Conservation (phyloP, 495 filamentous ascomycete genomes). For the Entonaema liquescens region DNA sequence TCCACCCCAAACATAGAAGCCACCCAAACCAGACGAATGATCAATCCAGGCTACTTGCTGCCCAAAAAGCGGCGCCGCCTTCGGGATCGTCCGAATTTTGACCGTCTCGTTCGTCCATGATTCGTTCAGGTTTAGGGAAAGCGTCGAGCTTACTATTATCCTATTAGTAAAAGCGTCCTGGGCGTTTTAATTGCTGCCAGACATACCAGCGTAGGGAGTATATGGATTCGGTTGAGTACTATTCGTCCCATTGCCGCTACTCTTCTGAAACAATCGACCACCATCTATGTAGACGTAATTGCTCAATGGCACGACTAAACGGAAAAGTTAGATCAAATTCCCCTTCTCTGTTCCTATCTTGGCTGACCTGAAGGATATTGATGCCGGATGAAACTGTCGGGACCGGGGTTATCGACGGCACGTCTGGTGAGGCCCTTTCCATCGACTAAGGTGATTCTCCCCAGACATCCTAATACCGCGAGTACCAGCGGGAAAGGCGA, state of each 20-base stretch:
- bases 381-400: slow-evolving; percentile 41
- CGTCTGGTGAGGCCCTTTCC: slow-evolving; percentile 32
- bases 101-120: slow-evolving; percentile 49
- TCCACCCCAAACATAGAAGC: slow-evolving; percentile 52
- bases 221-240: slow-evolving; percentile 25
- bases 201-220: slow-evolving; percentile 33
- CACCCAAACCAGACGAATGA: slow-evolving; percentile 21
- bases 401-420: slow-evolving; percentile 32
- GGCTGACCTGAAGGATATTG: slow-evolving; percentile 37
- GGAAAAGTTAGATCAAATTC: slow-evolving; percentile 18
- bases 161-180: slow-evolving; percentile 10
- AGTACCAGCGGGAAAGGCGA: slow-evolving; percentile 41
- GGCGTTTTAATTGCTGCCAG: background rate
- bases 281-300: slow-evolving; percentile 47
- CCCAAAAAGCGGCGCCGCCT: slow-evolving; percentile 31
- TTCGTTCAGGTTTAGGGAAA: slow-evolving; percentile 49
- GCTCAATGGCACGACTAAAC: slow-evolving; percentile 35
- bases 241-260: slow-evolving; percentile 29
- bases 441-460: slow-evolving; percentile 20
- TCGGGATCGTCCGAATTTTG: slow-evolving; percentile 40
- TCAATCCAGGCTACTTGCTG: slow-evolving; percentile 47
- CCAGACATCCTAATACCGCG: slow-evolving; percentile 43
- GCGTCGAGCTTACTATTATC: slow-evolving; percentile 45
- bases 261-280: slow-evolving; percentile 41
- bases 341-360: background rate